These are phyloP conservation scores for Hericium coralloides DNA, from an alignment of 768 basidiomycete genomes.

Conservation along the genomic window DNA sequence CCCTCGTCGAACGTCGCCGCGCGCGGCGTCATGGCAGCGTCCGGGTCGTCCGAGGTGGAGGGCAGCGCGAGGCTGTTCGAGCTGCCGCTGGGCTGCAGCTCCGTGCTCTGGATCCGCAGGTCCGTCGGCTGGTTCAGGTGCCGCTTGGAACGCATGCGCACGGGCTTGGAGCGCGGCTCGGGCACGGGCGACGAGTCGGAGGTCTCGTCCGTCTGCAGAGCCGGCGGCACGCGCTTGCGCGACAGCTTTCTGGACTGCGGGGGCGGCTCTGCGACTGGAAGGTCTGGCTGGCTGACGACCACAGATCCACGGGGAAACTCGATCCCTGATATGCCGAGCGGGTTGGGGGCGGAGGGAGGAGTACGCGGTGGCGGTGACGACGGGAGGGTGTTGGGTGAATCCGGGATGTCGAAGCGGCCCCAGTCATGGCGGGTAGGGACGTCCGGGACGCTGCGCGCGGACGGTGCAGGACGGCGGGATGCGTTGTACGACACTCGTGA, in stretches of 20 bases:
- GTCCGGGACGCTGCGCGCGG: too few relatives aligned
- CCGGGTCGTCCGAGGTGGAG: constrained; percentile 46
- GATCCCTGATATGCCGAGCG: constrained; percentile 14
- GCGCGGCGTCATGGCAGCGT: constrained; percentile 47
- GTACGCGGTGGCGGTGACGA: constrained; percentile 32
- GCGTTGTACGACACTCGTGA: neutral
- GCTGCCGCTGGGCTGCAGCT: constrained; percentile 16
- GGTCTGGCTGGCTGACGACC: constrained; percentile 18
- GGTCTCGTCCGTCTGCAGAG: constrained; percentile 25
- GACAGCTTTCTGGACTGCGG: constrained; percentile 21
- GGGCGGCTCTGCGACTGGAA: constrained; percentile 21
- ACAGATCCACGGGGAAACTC: constrained; percentile 27
- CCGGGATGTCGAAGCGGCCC: constrained; percentile 24
- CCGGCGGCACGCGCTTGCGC: constrained; percentile 27
- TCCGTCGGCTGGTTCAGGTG: constrained; percentile 36
- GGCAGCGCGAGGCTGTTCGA: constrained; percentile 38
- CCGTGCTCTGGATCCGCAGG: constrained; percentile 27
- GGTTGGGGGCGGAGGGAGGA: constrained; percentile 20
- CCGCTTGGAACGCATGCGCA: constrained; percentile 48
- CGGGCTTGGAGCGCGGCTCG: constrained; percentile 27
- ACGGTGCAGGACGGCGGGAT: too few relatives aligned
- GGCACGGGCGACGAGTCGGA: constrained; percentile 41
- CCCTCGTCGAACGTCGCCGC: constrained; percentile 33
- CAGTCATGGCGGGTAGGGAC: constrained; percentile 19
- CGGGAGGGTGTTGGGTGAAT: constrained; percentile 31